phyloP scores from a whole-genome alignment of 305 asterid species.

The Solanum hybrid region DNA sequence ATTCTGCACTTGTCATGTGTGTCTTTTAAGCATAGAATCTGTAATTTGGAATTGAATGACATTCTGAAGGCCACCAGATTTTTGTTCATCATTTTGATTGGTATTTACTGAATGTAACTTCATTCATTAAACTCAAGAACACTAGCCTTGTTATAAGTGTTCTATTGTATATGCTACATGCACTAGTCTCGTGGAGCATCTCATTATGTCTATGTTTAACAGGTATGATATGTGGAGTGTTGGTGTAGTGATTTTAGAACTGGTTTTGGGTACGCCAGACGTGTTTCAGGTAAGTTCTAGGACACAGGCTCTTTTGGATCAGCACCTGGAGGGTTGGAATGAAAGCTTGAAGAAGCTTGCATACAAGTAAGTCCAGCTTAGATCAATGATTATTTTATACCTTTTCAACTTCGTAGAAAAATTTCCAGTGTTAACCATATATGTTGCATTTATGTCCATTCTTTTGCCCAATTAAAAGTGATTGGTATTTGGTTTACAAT shows the following conservation, averaged over 20 bases:
- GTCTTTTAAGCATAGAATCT: neutral
- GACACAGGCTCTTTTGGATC: conserved; percentile 87
- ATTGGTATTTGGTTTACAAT: neutral
- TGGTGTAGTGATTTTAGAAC: conserved; percentile 87
- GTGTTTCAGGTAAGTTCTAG: conserved; percentile 76
- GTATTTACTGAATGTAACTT: neutral
- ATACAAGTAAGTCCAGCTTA: conserved; percentile 54
- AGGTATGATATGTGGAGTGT: conserved; percentile 99
- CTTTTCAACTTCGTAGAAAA: neutral
- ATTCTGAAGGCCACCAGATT: neutral
- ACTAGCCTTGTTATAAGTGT: neutral
- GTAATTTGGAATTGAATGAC: conserved; percentile 3
- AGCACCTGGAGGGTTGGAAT: conserved; percentile 85
- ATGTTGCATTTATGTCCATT: neutral
- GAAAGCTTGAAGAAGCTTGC: conserved; percentile 89
- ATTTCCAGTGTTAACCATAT: neutral
- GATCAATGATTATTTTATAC: conserved; percentile 3
- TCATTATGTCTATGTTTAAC: conserved; percentile 14
- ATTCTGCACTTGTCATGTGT: neutral
- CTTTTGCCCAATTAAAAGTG: neutral
- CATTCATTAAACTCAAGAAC: neutral
- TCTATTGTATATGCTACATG: neutral
- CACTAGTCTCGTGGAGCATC: neutral
- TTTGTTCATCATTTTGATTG: neutral
- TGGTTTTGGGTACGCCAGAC: conserved; percentile 90